Base-by-base conservation (phyloP, 176 grass and related monocot species). In the Echinochloa phyllopogon region DNA sequence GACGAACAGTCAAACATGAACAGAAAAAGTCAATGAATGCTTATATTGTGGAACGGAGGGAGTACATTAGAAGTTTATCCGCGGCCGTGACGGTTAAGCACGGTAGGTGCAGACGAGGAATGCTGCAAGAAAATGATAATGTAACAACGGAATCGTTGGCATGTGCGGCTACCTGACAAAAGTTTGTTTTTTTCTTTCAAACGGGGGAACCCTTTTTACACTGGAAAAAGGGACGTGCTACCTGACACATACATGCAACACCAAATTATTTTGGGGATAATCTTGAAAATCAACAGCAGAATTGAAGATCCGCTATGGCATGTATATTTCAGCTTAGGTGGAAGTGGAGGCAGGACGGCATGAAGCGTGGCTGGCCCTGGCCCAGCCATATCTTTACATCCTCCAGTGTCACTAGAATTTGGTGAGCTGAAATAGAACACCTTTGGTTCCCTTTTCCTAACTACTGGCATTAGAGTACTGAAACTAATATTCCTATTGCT, bases 81-180 rank as follows among this genome's bases (percentile, higher is more conserved):
- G n/a, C n/a, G 69, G 21, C 84, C 33, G 47, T 80, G 76, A 51
- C 40, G 41, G 49, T 56, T 60, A 89, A 85, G 59, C 69, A 80
- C 20, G 18, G 62, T 45, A 69, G 83, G 83, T 65, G 13, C 67
- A 43, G 21, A 67, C 68, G 50, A 41, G 21, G 44, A 64, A 10
- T 68, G 51, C 24, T 10, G 65, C 48, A 78, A 63, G 77, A 60
- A 52, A 45, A 9, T 8, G 45, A 64, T 37, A 71, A 71, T 51
- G 13, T 42, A 17, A 39, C 6, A 20, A 36, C 10, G 5, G 47
- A 29, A 56, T 13, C 10, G 78, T 60, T 65, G 58, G 58, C 78
- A 47, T 37, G 45, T 55, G 23, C 29, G 13, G 68, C 27, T 41
- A 15, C 66, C 24, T 72, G 45, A 13, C 58, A 20, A 8, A 20